Evolutionary conservation across 73 alveolate species (phyloP), one percentile per base, ranked within the genome.

Genomic region (Paramecium sonneborni): DNA sequence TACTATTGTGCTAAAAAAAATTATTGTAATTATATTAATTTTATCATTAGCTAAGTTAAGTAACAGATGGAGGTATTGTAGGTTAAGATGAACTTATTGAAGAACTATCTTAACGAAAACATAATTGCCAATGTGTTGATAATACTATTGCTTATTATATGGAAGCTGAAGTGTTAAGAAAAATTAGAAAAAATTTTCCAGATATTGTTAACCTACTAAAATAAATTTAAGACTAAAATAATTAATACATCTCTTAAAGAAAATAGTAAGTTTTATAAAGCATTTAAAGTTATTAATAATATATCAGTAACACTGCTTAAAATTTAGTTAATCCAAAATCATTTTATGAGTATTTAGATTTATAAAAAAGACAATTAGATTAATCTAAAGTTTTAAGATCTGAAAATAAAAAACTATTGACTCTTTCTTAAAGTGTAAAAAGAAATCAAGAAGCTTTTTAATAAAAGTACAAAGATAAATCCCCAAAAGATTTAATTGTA

Each of bases 51-150:
- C 34, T 79, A 44, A 72, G 90, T 79, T 34, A 43, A 41, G 5
- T 79, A 44, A 30, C 90, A 4, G 90, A 79, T 79, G 55, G 55
- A 21, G 46, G 32, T 39, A 18, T 79, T 79, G 90, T 79, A n/a
- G 90, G 90, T 14, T 44, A 79, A 24, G 90, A 79, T 8, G 90
- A 79, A 79, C 32, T 79, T 37, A 21, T 79, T 43, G 90, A 79
- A 21, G 74, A 41, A 18, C 9, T 79, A 38, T 14, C n/a, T 18
- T 79, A 18, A 20, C 20, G 90, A 20, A 30, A 38, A 44, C 21
- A 41, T 14, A 30, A 30, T 23, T 79, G 90, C 10, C 18, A 43
- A 46, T 32, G 44, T 30, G 35, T 62, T 21, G 90, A 79, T 79
- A 79, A 30, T 44, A 79, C 90, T 4, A 1, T 23, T 12, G 90